Evolutionary conservation across 2,329 filamentous ascomycete species (phyloP).

Genomic region (Diaporthe ilicicola): DNA sequence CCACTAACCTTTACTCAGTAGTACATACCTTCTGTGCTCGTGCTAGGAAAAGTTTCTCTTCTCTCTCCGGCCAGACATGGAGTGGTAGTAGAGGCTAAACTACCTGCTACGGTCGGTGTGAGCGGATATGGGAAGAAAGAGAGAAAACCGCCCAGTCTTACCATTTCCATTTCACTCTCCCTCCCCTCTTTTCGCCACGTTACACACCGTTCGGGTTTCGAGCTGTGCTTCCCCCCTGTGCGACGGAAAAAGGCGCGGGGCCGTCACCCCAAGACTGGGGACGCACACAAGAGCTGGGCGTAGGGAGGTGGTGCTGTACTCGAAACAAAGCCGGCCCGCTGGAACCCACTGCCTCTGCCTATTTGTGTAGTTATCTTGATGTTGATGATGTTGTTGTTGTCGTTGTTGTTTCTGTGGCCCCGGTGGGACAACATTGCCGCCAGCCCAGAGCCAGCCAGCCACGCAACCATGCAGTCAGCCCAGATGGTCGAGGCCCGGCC

Average conservation of each 20-base stretch:
- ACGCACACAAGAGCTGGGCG: conserved; percentile 19
- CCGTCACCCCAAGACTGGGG: conserved; percentile 5
- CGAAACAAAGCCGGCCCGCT: conserved; percentile 28
- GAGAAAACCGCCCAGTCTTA: neutral
- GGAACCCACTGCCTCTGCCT: conserved; percentile 2
- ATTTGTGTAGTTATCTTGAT: neutral
- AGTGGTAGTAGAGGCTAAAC: too few relatives aligned
- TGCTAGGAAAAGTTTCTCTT: too few relatives aligned
- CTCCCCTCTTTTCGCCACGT: conserved; percentile 11
- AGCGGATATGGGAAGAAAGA: neutral
- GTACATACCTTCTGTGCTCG: too few relatives aligned
- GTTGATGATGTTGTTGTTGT: neutral
- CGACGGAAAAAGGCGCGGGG: conserved; percentile 20
- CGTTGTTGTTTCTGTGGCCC: neutral
- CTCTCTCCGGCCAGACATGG: neutral
- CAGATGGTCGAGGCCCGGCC: neutral
- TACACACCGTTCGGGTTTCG: conserved; percentile 31
- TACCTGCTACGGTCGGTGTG: too few relatives aligned
- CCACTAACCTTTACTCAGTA: too few relatives aligned
- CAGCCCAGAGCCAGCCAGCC: neutral
- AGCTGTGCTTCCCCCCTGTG: conserved; percentile 22
- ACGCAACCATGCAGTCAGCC: neutral
- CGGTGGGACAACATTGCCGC: conserved; percentile 15
- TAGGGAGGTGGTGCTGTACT: conserved; percentile 28
- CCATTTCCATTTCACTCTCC: neutral